Base-by-base conservation (phyloP, 169 alveolate genomes). In the Plasmodium fragile region DNA sequence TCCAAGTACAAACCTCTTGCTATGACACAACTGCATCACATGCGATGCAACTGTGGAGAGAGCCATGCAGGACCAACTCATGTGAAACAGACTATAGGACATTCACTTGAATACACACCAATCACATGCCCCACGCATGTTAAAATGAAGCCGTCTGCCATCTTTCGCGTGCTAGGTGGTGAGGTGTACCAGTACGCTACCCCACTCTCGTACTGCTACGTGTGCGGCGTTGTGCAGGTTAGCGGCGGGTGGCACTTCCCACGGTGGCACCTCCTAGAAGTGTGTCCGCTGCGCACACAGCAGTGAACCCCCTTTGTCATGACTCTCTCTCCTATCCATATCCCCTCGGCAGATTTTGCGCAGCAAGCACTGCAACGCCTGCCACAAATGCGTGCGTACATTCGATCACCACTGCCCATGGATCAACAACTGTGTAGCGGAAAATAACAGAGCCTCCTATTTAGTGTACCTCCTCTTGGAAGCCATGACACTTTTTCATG, bases 341-440 rank as follows among this genome's bases (percentile, higher is more conserved):
- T 2, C 75, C 53, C 55, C 2, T n/a, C 10, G 43, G 13, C 43
- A 84, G 93, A 32, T 75, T 0, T 6, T 84, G 25, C 81, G 93
- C 32, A 84, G 81, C 11, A 84, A 30, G 39, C 93, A 84, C 45
- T 84, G 93, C 32, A 18, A 72, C 25, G n/a, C 65, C 3, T 84
- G 93, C 59, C 30, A 53, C 52, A 43, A 39, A 32, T 84, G 93
- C 65, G 84, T 84, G 4, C 25, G 84, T 25, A 84, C 93, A 4
- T 84, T 73, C 43, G 93, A 84, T 4, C 93, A 84, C 28, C 93
- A 84, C 69, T 84, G 93, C 4, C 93, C 69, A 4, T 84, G 93
- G 93, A 84, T 84, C 13, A 84, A 84, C 18, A 84, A 84, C 43
- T 84, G 93, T 18, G 82, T 84, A n/a, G 93, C 85, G 7, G 93